Base-by-base conservation (phyloP, 148 eudicot species). In the Drosera capensis region DNA sequence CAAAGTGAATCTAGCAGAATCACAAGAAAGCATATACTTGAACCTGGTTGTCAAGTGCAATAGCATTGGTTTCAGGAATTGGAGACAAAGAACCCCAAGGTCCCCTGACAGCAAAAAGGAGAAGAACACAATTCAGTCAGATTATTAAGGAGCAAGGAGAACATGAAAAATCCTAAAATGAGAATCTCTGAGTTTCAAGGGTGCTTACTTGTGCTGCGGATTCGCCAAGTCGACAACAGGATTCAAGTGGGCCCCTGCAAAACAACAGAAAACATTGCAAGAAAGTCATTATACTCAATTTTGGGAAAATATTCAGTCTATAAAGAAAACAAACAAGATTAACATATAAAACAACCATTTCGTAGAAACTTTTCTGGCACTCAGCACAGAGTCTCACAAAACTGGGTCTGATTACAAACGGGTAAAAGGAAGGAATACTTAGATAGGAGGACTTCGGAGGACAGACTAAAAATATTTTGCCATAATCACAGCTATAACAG, bases 71-170 rank as follows among this genome's bases (percentile, higher is more conserved):
- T 60, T 90, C 97, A 17, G 97, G 94, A 44, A 90, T 73, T 9
- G 97, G 93, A 56, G 97, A 84, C 52, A 80, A 77, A 52, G 97
- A 77, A 58, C 63, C 71, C 97, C 97, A 90, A 46, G 95, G 97
- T 42, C 97, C 95, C 63, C 97, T 88, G 73, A 23, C 22, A 51
- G 18, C 54, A 15, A 19, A 5, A 18, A 31, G 38, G n/a, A 16
- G 11, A 30, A 44, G 36, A 4, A n/a, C 12, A 16, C 11, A 4
- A 22, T 13, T 2, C 2, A 3, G 19, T 21, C 22, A 20, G 21
- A 31, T 18, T 30, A 0, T 15, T 19, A 43, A 24, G 21, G 31
- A 9, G 9, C 31, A 28, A 28, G 31, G 31, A 28, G 31, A 0
- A 28, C 5, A 28, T 5, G 11, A 28, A 28, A 28, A 28, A 28